phyloP scores from a whole-genome alignment of 169 alveolate species.

The Miamiensis avidus region DNA sequence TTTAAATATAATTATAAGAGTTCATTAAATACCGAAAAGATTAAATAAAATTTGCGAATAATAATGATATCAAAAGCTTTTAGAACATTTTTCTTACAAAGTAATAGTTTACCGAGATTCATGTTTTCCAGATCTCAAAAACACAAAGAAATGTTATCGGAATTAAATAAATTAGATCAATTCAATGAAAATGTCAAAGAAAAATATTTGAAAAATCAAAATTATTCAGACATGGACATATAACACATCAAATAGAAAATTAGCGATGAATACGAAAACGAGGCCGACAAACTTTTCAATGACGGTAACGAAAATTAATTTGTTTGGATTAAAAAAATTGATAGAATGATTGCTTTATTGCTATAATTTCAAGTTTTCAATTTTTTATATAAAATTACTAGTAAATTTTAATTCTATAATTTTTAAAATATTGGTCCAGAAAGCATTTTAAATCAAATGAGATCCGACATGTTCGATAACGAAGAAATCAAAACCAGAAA shows the following conservation, averaged over 20 bases:
- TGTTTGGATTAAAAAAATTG: not conserved
- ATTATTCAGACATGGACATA: conserved; percentile 7
- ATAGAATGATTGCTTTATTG: not conserved
- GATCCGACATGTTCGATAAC: not conserved
- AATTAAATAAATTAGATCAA: too few relatives aligned
- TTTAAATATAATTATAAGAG: too few relatives aligned
- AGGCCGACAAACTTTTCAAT: conserved; percentile 3
- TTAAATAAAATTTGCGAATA: too few relatives aligned
- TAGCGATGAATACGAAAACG: conserved; percentile 24
- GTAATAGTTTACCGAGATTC: too few relatives aligned
- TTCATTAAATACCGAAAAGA: too few relatives aligned
- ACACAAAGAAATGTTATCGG: not conserved
- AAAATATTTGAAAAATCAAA: conserved; percentile 16
- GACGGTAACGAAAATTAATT: conserved; percentile 6
- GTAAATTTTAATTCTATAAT: too few relatives aligned
- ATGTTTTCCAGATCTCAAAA: too few relatives aligned
- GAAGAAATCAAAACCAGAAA: not conserved
- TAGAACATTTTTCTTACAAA: too few relatives aligned
- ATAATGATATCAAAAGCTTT: too few relatives aligned
- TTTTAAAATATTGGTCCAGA: too few relatives aligned
- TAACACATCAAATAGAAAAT: conserved; percentile 14
- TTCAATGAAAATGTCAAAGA: conserved; percentile 18
- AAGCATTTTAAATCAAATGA: not conserved
- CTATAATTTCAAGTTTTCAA: not conserved
- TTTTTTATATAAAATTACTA: too few relatives aligned